Evolutionary conservation across 2,329 filamentous ascomycete species (phyloP).

Genomic region (Colletotrichum truncatum): DNA sequence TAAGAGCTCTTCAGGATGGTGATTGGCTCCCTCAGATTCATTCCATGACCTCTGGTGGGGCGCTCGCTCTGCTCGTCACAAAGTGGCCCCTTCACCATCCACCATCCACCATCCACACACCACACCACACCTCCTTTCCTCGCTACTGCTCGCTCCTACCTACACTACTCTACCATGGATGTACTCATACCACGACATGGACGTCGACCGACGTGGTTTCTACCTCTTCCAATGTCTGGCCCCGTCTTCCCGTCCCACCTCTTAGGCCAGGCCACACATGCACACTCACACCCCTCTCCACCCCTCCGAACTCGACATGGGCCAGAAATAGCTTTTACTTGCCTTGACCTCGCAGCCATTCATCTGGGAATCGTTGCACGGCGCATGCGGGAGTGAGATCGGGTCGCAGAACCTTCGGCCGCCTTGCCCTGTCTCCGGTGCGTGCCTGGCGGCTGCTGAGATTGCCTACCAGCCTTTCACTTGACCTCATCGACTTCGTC

Average conservation of each 20-base stretch:
- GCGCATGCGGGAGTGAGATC: constrained; percentile 30
- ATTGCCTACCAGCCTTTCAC: constrained; percentile 24
- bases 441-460: constrained; percentile 27
- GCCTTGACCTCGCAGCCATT: constrained; percentile 11
- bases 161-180: no score
- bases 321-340: constrained; percentile 29
- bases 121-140: background rate
- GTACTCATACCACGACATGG: no score
- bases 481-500: background rate
- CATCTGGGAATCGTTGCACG: constrained; percentile 22
- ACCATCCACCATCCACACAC: background rate
- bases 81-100: constrained; percentile 1
- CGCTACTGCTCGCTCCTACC: background rate
- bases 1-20: constrained; percentile 32
- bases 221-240: constrained; percentile 20
- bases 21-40: constrained; percentile 39
- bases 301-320: constrained; percentile 1
- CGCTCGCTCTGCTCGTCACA: background rate
- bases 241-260: constrained; percentile 26
- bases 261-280: background rate
- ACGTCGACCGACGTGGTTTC: no score
- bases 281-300: no score
- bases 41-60: constrained; percentile 3
- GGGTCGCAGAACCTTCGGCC: constrained; percentile 29
- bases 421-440: constrained; percentile 2